Conservation (phyloP, 2,329 filamentous ascomycete species). For the Penicillium occitanis region DNA sequence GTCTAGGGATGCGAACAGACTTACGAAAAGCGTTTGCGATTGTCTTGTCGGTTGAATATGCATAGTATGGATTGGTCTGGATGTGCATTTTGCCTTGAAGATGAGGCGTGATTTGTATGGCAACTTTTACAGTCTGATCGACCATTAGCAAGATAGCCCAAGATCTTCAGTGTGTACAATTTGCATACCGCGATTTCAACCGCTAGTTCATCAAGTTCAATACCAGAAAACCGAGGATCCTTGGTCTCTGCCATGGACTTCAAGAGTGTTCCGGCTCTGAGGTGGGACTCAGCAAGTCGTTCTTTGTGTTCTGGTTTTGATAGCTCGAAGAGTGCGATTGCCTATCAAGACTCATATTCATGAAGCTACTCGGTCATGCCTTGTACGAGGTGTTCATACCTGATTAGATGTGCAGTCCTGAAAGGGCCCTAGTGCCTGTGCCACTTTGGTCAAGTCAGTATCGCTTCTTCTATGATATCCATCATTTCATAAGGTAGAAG, state of each 20-base stretch:
- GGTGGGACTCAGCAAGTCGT: slow-evolving; percentile 26
- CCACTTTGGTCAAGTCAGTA: slow-evolving; percentile 37
- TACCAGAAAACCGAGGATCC: slow-evolving; percentile 35
- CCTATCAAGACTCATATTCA: slow-evolving; percentile 30
- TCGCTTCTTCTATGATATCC: neutral
- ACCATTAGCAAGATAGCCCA: neutral
- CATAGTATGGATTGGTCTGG: slow-evolving; percentile 60
- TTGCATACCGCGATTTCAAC: slow-evolving; percentile 55
- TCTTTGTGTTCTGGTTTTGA: slow-evolving; percentile 41
- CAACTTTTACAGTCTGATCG: slow-evolving; percentile 55
- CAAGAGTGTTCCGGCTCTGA: slow-evolving; percentile 38
- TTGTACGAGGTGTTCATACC: slow-evolving; percentile 30
- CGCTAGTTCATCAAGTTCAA: slow-evolving; percentile 51
- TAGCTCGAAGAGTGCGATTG: slow-evolving; percentile 53
- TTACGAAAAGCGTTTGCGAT: slow-evolving; percentile 54
- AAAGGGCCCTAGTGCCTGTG: slow-evolving; percentile 50
- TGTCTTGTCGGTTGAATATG: slow-evolving; percentile 53
- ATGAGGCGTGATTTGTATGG: slow-evolving; percentile 52
- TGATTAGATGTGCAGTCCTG: slow-evolving; percentile 58
- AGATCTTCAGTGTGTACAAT: neutral
- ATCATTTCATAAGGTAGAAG: too few species aligned
- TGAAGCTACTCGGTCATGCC: neutral
- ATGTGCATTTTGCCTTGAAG: slow-evolving; percentile 57
- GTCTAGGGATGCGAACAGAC: slow-evolving; percentile 15
- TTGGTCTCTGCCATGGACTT: slow-evolving; percentile 31